A percentile compares a stretch with the other conserved stretches of the same genome.
Conservation (phyloP, 257 asterid species). For the Solanum tarapatanum region DNA sequence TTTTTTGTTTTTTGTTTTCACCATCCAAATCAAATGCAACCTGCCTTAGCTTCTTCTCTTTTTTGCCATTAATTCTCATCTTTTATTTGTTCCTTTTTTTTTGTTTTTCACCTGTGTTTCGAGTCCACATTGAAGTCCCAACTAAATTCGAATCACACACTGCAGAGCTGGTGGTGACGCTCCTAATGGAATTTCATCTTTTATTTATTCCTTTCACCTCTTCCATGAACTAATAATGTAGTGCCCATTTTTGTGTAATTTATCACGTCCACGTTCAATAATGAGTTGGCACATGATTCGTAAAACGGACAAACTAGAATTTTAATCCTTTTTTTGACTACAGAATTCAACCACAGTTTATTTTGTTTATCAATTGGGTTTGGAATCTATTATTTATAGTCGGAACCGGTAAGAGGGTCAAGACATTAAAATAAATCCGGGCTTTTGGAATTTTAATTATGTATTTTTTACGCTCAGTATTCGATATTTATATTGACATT, state of each 20-base stretch:
- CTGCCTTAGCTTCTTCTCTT: slow-evolving; percentile 7
- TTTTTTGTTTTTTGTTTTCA: background rate
- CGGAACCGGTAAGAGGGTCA: background rate
- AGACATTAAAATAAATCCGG: background rate
- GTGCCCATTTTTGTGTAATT: background rate
- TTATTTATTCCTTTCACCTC: background rate
- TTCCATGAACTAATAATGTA: background rate
- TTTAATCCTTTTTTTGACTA: background rate
- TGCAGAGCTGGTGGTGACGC: too few relatives aligned
- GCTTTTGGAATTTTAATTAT: background rate
- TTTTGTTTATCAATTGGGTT: background rate
- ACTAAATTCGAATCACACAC: too few relatives aligned
- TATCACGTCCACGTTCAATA: background rate
- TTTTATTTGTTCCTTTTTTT: slow-evolving; percentile 4
- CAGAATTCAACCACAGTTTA: background rate
- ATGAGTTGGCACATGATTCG: background rate
- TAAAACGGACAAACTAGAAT: background rate
- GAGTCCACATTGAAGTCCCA: too few relatives aligned
- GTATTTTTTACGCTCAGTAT: background rate
- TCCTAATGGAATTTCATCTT: too few relatives aligned
- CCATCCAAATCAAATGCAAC: slow-evolving; percentile 1
- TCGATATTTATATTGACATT: too few relatives aligned
- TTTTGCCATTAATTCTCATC: background rate
- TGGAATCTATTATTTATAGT: background rate
- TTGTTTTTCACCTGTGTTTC: too few relatives aligned